Evolutionary conservation across 495 filamentous ascomycete genomes (phyloP).

Genomic region (Eremomyces bilateralis): DNA sequence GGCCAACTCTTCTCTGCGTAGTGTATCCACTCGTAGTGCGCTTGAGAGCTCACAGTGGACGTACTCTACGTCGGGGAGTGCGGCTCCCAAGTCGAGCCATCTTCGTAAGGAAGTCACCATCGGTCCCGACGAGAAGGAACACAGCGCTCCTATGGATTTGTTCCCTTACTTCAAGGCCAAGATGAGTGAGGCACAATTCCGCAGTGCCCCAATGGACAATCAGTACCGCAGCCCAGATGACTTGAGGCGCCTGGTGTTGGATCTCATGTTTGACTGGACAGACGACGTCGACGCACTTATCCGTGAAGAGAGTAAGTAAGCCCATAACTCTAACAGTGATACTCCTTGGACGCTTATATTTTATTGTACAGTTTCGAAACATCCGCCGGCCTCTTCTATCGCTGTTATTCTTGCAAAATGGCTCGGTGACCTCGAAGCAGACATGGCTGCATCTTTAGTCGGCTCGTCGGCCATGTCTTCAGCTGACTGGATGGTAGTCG

Average conservation of each 20-base stretch:
- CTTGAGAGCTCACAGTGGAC: conserved; percentile 44
- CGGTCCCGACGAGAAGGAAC: conserved; percentile 32
- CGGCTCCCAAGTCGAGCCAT: conserved; percentile 40
- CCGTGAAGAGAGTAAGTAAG: conserved; percentile 48
- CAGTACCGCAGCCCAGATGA: conserved; percentile 51
- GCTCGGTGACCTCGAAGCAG: conserved; percentile 68
- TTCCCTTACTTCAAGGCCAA: conserved; percentile 50
- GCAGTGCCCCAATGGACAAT: conserved; percentile 34
- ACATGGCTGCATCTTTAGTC: conserved; percentile 54
- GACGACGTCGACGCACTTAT: conserved; percentile 67
- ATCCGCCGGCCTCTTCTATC: conserved; percentile 47
- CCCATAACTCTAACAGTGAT: neutral
- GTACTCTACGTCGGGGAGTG: conserved; percentile 41
- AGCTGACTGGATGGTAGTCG: conserved; percentile 92
- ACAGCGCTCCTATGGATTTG: conserved; percentile 34
- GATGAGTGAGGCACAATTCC: conserved; percentile 60
- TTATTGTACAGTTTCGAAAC: conserved; percentile 32
- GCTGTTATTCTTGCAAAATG: conserved; percentile 72
- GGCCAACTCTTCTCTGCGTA: conserved; percentile 31
- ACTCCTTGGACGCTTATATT: too few species aligned
- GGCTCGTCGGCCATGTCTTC: conserved; percentile 64
- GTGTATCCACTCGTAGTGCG: conserved; percentile 10
- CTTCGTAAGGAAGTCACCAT: conserved; percentile 62
- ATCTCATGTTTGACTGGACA: conserved; percentile 87
- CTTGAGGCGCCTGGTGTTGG: conserved; percentile 77